A percentile compares a stretch with the other conserved stretches of the same genome.
Conservation (phyloP, 2,329 filamentous ascomycete genomes). For the Fusarium tuaranense region DNA sequence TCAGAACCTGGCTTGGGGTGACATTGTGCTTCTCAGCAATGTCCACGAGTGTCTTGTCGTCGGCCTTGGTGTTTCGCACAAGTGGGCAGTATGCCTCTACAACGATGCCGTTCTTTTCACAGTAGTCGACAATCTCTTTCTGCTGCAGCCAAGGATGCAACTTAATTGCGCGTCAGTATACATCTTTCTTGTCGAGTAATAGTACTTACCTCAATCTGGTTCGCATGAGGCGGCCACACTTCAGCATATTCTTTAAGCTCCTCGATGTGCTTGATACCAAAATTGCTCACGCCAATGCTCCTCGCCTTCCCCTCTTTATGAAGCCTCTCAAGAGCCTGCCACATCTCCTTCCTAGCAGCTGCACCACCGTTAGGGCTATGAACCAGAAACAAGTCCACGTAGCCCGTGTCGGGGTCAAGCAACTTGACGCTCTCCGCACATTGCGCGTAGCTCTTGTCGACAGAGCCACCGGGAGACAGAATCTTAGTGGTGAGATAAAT, state of each 20-base stretch:
- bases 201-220: slow-evolving; percentile 73
- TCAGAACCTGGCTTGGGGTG: slow-evolving; percentile 71
- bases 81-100: slow-evolving; percentile 53
- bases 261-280: slow-evolving; percentile 74
- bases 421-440: slow-evolving; percentile 72
- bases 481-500: slow-evolving; percentile 69
- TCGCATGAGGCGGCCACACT: slow-evolving; percentile 75
- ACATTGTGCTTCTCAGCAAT: slow-evolving; percentile 70
- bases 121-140: slow-evolving; percentile 55
- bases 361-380: slow-evolving; percentile 70
- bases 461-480: slow-evolving; percentile 54
- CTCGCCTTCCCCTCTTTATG: slow-evolving; percentile 69
- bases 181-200: background rate
- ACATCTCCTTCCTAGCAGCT: slow-evolving; percentile 70
- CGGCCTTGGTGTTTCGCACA: slow-evolving; percentile 47
- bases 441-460: slow-evolving; percentile 70
- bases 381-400: slow-evolving; percentile 77
- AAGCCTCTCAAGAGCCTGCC: slow-evolving; percentile 73
- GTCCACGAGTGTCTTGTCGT: slow-evolving; percentile 66
- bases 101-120: slow-evolving; percentile 81
- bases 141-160: slow-evolving; percentile 76
- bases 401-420: slow-evolving; percentile 66
- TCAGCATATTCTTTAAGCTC: slow-evolving; percentile 72
- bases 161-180: slow-evolving; percentile 67
- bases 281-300: slow-evolving; percentile 79